phyloP scores from a whole-genome alignment of 1,284 basidiomycete species.

The Moesziomyces globuligerus region DNA sequence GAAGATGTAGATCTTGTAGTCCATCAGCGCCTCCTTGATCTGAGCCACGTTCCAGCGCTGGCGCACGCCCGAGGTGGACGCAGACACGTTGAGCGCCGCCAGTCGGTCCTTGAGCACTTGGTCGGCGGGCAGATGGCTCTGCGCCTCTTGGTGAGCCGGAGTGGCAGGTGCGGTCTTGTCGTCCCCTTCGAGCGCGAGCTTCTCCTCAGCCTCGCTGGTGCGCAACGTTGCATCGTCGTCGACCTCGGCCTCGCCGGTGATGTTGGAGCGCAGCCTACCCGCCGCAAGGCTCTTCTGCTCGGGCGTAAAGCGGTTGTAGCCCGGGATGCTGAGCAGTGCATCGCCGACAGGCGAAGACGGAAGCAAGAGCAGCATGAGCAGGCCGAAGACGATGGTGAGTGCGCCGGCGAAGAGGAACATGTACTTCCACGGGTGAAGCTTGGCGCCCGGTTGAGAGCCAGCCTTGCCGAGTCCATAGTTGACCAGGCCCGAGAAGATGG shows the following conservation, averaged over 20 bases:
- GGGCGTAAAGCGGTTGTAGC: conserved; percentile 52
- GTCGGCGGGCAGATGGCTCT: conserved; percentile 19
- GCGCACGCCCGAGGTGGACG: conserved; percentile 34
- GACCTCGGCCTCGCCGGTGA: conserved; percentile 67
- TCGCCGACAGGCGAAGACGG: conserved; percentile 68
- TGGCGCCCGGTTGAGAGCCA: conserved; percentile 55
- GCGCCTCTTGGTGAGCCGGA: background rate
- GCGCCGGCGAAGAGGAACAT: conserved; percentile 71
- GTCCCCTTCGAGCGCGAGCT: conserved; percentile 15
- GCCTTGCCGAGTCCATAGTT: conserved; percentile 70
- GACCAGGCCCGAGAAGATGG: conserved; percentile 69
- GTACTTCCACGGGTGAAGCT: conserved; percentile 70
- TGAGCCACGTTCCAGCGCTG: conserved; percentile 67
- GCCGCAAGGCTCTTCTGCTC: conserved; percentile 61
- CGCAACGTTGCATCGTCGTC: conserved; percentile 33
- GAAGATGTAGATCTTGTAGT: conserved; percentile 70
- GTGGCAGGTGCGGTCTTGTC: conserved; percentile 2
- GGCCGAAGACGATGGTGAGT: conserved; percentile 70
- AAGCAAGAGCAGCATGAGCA: conserved; percentile 68
- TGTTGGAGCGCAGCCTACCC: conserved; percentile 65
- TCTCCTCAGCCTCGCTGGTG: conserved; percentile 10
- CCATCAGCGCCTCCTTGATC: conserved; percentile 68
- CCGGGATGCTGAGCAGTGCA: conserved; percentile 42
- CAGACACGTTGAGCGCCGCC: conserved; percentile 38
- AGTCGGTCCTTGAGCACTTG: conserved; percentile 28